These are phyloP conservation scores for Dactylonectria estremocensis DNA, from an alignment of 2,329 filamentous ascomycete species.

Conservation along the genomic window DNA sequence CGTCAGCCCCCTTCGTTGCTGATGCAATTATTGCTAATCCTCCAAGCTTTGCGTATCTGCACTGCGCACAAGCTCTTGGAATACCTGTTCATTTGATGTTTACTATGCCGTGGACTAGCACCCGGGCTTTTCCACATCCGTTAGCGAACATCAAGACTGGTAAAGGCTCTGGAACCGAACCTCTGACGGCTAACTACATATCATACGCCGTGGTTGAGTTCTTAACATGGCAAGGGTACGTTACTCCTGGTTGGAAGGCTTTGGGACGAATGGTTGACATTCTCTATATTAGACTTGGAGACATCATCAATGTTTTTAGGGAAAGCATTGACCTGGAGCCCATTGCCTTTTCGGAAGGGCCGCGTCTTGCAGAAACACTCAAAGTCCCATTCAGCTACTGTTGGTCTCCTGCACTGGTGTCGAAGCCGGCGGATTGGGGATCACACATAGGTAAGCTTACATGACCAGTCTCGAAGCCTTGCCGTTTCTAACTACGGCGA, in stretches of 20 bases:
- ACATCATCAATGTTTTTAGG: constrained; percentile 86
- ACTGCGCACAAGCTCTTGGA: constrained; percentile 25
- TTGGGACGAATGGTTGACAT: neutral
- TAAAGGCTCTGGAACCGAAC: neutral
- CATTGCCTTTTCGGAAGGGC: constrained; percentile 84
- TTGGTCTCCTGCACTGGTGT: constrained; percentile 84
- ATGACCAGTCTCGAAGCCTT: neutral
- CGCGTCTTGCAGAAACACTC: constrained; percentile 81
- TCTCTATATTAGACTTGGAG: constrained; percentile 62
- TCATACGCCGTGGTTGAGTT: constrained; percentile 11
- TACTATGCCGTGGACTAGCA: constrained; percentile 20
- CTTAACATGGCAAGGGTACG: constrained; percentile 18
- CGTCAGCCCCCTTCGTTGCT: constrained; percentile 2
- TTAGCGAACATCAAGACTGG: constrained; percentile 5
- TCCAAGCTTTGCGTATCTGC: constrained; percentile 26
- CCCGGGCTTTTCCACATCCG: constrained; percentile 10
- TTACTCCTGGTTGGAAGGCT: neutral
- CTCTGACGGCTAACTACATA: constrained; percentile 1
- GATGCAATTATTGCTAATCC: constrained; percentile 26
- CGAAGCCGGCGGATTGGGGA: constrained; percentile 75
- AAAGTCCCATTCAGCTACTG: constrained; percentile 91
- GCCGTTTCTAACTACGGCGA: neutral
- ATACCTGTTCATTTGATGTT: constrained; percentile 34
- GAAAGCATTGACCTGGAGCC: constrained; percentile 76
- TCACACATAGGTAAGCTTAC: constrained; percentile 64